Conservation (phyloP, 768 basidiomycete genomes). For the Crepidotus variabilis region DNA sequence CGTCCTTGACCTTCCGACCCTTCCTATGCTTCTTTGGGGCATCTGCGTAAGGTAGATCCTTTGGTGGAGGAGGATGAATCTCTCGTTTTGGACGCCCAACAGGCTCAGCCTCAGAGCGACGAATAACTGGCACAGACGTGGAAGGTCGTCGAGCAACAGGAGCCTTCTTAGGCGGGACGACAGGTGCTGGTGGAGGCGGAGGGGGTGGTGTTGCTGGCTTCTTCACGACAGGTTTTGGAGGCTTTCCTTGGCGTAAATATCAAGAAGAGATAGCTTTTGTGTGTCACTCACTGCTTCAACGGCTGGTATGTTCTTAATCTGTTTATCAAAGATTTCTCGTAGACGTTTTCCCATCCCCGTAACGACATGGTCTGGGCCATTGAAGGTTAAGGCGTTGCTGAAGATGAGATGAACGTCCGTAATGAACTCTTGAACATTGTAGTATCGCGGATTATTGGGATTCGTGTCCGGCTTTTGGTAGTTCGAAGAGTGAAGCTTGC, state of each 20-base stretch:
- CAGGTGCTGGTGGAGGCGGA: conserved; percentile 35
- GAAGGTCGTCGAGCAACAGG: conserved; percentile 65
- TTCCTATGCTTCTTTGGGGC: conserved; percentile 66
- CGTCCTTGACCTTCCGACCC: conserved; percentile 56
- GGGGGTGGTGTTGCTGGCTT: conserved; percentile 46
- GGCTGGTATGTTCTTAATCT: conserved; percentile 78
- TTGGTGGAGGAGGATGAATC: conserved; percentile 92
- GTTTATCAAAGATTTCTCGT: conserved; percentile 84
- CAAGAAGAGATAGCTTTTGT: not conserved
- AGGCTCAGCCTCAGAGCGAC: conserved; percentile 67
- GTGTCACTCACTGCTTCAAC: conserved; percentile 61
- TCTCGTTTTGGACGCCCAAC: conserved; percentile 91
- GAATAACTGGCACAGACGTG: conserved; percentile 76
- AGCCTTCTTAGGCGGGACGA: conserved; percentile 35
- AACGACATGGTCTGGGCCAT: conserved; percentile 85
- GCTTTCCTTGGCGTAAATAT: conserved; percentile 4
- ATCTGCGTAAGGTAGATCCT: conserved; percentile 84
- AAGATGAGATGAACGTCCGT: conserved; percentile 86
- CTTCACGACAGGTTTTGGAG: conserved; percentile 42
- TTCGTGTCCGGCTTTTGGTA: conserved; percentile 73
- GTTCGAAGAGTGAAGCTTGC: conserved; percentile 79
- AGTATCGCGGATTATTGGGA: conserved; percentile 71
- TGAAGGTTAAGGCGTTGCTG: conserved; percentile 86
- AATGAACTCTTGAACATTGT: conserved; percentile 74
- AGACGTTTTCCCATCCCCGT: conserved; percentile 77